Evolutionary conservation across 2,329 filamentous ascomycete genomes (phyloP).

Genomic region (Ascocoryne sarcoides): DNA sequence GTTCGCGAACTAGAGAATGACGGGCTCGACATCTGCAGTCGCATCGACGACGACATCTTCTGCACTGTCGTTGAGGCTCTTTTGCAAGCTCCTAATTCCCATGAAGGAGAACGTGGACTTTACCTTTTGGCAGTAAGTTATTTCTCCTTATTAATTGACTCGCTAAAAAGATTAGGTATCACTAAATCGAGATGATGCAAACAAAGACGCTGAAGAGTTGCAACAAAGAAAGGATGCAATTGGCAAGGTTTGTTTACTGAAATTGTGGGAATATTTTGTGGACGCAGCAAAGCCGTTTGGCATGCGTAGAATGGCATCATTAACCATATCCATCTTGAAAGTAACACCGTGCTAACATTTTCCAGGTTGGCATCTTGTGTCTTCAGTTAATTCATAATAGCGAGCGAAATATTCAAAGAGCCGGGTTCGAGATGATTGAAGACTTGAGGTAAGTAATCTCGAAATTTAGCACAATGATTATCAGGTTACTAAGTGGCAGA

Average conservation of each 20-base stretch:
- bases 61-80: conserved; percentile 13
- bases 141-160: not conserved
- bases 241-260: conserved; percentile 12
- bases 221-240: conserved; percentile 14
- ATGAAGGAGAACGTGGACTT: conserved; percentile 18
- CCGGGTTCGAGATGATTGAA: conserved; percentile 17
- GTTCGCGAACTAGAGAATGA: conserved; percentile 11
- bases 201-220: not conserved
- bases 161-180: conserved; percentile 11
- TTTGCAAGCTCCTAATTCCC: conserved; percentile 14
- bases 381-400: conserved; percentile 19
- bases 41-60: conserved; percentile 15
- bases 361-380: conserved; percentile 20
- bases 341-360: conserved; percentile 2
- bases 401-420: conserved; percentile 8
- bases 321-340: no score
- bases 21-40: conserved; percentile 13
- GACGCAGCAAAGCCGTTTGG: conserved; percentile 7
- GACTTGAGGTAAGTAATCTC: conserved; percentile 7
- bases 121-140: conserved; percentile 22
- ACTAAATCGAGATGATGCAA: conserved; percentile 6
- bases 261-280: conserved; percentile 17
- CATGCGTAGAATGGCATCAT: conserved; percentile 25
- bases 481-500: conserved; percentile 1
- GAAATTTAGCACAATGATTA: not conserved